These are phyloP conservation scores for Pholiota molesta DNA, from an alignment of 768 basidiomycete genomes.

Conservation along the genomic window DNA sequence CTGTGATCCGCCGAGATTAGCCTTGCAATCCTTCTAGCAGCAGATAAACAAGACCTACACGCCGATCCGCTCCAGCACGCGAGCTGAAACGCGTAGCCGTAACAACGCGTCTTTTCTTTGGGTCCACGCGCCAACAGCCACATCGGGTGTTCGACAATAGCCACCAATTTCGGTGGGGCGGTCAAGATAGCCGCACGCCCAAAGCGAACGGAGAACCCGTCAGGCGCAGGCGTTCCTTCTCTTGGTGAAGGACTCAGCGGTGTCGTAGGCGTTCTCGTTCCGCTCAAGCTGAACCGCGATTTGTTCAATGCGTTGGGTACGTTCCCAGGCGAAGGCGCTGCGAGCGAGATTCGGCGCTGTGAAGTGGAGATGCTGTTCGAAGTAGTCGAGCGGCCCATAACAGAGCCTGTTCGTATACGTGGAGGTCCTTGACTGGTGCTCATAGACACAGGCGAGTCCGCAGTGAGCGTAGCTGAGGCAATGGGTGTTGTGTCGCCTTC, in stretches of 20 bases:
- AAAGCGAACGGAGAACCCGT: slow-evolving; percentile 50
- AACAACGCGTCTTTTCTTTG: slow-evolving; percentile 79
- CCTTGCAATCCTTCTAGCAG: background rate
- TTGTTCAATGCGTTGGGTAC: slow-evolving; percentile 24
- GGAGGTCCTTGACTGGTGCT: slow-evolving; percentile 30
- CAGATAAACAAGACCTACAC: slow-evolving; percentile 50
- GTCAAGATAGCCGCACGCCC: slow-evolving; percentile 79
- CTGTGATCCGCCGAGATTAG: slow-evolving; percentile 35
- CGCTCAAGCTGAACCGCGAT: slow-evolving; percentile 43
- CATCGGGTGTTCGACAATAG: slow-evolving; percentile 86
- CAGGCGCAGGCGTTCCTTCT: slow-evolving; percentile 38
- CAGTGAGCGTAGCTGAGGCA: slow-evolving; percentile 23
- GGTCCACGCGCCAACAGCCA: slow-evolving; percentile 91
- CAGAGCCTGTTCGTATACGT: slow-evolving; percentile 51
- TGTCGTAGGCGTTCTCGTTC: slow-evolving; percentile 46
- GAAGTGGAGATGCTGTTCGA: slow-evolving; percentile 30
- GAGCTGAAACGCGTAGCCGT: slow-evolving; percentile 90
- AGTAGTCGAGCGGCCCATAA: slow-evolving; percentile 57
- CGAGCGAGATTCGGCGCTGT: slow-evolving; percentile 43
- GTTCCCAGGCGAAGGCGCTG: slow-evolving; percentile 27
- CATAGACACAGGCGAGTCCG: slow-evolving; percentile 24
- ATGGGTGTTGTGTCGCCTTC: slow-evolving; percentile 45
- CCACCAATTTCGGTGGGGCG: slow-evolving; percentile 82
- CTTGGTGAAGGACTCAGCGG: slow-evolving; percentile 51
- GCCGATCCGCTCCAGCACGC: slow-evolving; percentile 76